Conservation (phyloP, 192 early-diverging fungal species). For the Mortierella alpina region DNA sequence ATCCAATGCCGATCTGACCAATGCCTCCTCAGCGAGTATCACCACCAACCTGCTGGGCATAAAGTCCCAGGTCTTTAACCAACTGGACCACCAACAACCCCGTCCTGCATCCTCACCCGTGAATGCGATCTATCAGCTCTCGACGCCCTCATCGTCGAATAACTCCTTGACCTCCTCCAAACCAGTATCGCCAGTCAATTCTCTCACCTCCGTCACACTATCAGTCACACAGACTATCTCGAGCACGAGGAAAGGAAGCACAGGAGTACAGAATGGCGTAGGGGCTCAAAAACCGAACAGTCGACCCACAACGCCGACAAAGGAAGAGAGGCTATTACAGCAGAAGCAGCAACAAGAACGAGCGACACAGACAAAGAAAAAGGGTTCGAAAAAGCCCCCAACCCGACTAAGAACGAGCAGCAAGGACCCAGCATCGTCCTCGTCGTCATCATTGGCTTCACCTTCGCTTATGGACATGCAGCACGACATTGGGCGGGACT, state of each 20-base stretch:
- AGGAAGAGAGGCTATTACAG: background rate
- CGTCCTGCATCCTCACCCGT: background rate
- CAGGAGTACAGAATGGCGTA: background rate
- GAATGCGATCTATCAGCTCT: slow-evolving; percentile 1
- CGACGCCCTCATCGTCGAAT: slow-evolving; percentile 26
- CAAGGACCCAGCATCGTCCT: background rate
- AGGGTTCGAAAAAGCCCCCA: background rate
- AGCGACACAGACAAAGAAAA: background rate
- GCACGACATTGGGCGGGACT: no score
- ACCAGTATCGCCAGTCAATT: background rate
- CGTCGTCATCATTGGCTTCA: slow-evolving; percentile 21
- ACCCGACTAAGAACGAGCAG: background rate
- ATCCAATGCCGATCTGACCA: slow-evolving; percentile 23
- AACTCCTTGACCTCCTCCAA: slow-evolving; percentile 15
- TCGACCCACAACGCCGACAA: background rate
- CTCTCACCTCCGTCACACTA: background rate
- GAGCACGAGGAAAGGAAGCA: background rate
- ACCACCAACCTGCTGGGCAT: slow-evolving; percentile 31
- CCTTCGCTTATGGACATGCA: background rate
- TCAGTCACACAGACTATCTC: background rate
- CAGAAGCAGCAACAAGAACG: background rate
- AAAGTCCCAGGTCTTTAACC: slow-evolving; percentile 11
- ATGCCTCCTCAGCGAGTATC: slow-evolving; percentile 30
- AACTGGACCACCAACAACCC: slow-evolving; percentile 18
- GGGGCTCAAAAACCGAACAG: background rate